Conservation (phyloP, 805 yeast genomes). For the Kluyveromyces dobzhanskii region DNA sequence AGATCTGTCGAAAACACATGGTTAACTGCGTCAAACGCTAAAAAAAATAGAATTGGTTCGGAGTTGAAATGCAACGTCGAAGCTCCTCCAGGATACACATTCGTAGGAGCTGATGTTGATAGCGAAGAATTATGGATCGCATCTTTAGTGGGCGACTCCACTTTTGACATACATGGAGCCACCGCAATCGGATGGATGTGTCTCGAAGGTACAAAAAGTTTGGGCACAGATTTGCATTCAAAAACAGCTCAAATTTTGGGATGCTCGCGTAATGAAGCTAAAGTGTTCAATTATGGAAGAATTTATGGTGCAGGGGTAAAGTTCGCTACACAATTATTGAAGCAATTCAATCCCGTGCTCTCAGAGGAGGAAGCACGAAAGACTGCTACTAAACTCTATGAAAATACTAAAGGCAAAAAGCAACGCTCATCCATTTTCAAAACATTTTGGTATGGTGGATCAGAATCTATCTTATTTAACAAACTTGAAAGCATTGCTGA, state of each 20-base stretch:
- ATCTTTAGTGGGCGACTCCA: slow-evolving; percentile 85
- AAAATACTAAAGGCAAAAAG: slow-evolving; percentile 71
- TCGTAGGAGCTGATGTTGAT: slow-evolving; percentile 98
- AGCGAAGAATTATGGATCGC: slow-evolving; percentile 99
- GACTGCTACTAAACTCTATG: slow-evolving; percentile 61
- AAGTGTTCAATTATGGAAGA: slow-evolving; percentile 91
- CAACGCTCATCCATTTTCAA: slow-evolving; percentile 27
- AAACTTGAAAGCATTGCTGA: slow-evolving; percentile 81
- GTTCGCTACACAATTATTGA: slow-evolving; percentile 77
- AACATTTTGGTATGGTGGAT: slow-evolving; percentile 74
- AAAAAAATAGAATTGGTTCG: slow-evolving; percentile 77
- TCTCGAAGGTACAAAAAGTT: slow-evolving; percentile 84
- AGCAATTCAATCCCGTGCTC: slow-evolving; percentile 70
- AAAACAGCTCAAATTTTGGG: slow-evolving; percentile 87
- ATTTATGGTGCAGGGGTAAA: slow-evolving; percentile 96
- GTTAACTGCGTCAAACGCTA: slow-evolving; percentile 96
- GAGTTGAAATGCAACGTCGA: slow-evolving; percentile 79
- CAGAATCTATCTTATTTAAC: slow-evolving; percentile 88
- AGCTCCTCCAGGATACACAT: slow-evolving; percentile 83
- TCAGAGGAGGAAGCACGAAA: slow-evolving; percentile 56
- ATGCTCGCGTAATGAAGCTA: slow-evolving; percentile 85
- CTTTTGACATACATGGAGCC: slow-evolving; percentile 84
- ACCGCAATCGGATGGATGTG: slow-evolving; percentile 99
- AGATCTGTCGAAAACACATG: slow-evolving; percentile 96
- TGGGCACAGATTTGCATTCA: slow-evolving; percentile 91